Conservation (phyloP, 2,329 filamentous ascomycete genomes). For the Pseudofabraea citricarpa region DNA sequence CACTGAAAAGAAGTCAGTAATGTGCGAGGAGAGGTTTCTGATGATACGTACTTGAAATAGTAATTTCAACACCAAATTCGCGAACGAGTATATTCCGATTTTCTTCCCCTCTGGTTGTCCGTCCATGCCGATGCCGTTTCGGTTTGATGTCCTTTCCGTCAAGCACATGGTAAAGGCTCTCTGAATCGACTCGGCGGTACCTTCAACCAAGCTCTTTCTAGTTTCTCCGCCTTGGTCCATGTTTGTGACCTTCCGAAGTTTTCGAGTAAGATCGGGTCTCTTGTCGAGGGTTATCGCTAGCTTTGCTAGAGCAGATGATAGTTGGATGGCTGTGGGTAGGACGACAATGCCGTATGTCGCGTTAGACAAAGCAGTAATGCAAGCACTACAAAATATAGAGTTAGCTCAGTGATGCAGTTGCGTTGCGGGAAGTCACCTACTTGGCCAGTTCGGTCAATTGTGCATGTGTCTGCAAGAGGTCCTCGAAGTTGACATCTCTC, state of each 20-base stretch:
- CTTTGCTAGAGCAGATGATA: slow-evolving; percentile 74
- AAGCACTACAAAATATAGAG: slow-evolving; percentile 51
- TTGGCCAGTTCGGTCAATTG: slow-evolving; percentile 69
- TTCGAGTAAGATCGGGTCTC: slow-evolving; percentile 69
- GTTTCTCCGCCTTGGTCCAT: slow-evolving; percentile 61
- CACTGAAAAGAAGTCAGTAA: slow-evolving; percentile 43
- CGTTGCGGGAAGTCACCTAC: slow-evolving; percentile 41
- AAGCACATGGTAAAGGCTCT: slow-evolving; percentile 88
- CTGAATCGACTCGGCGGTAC: slow-evolving; percentile 82
- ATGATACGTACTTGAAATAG: slow-evolving; percentile 66
- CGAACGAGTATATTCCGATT: slow-evolving; percentile 83
- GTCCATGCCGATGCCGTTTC: slow-evolving; percentile 43
- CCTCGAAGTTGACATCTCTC: slow-evolving; percentile 72
- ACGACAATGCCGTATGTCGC: slow-evolving; percentile 76
- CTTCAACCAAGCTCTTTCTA: slow-evolving; percentile 76
- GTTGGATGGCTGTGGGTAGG: slow-evolving; percentile 75
- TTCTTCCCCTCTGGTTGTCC: slow-evolving; percentile 78
- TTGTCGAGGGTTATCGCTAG: slow-evolving; percentile 82
- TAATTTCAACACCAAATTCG: slow-evolving; percentile 84
- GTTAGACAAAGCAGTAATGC: slow-evolving; percentile 76
- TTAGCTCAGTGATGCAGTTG: slow-evolving; percentile 4
- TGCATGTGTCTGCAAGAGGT: slow-evolving; percentile 71
- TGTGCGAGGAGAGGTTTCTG: not conserved
- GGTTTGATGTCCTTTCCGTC: slow-evolving; percentile 68
- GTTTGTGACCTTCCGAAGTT: slow-evolving; percentile 45